Evolutionary conservation across 1,284 basidiomycete species (phyloP).

Genomic region (Pseudozyma flocculosa): DNA sequence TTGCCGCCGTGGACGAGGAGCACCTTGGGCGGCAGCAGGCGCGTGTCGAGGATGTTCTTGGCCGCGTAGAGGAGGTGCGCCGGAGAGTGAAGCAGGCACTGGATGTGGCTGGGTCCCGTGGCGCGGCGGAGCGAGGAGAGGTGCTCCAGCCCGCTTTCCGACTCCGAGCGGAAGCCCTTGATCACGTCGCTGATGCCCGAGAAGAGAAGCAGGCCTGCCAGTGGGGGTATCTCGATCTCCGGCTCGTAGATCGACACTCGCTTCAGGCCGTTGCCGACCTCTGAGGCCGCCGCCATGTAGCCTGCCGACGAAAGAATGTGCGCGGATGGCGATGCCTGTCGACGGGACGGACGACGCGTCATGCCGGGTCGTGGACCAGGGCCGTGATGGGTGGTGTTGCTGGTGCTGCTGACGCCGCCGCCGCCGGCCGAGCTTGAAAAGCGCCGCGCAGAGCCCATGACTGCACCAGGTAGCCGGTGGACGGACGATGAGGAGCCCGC

Average conservation of each 20-base stretch:
- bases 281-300: slow-evolving; percentile 33
- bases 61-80: slow-evolving; percentile 59
- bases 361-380: not conserved
- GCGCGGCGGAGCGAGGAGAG: slow-evolving; percentile 57
- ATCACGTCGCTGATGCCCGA: slow-evolving; percentile 59
- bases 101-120: slow-evolving; percentile 57
- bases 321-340: not conserved
- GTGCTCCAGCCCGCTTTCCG: slow-evolving; percentile 58
- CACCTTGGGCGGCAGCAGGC: slow-evolving; percentile 56
- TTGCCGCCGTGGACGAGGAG: slow-evolving; percentile 59
- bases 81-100: slow-evolving; percentile 59
- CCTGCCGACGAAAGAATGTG: slow-evolving; percentile 14
- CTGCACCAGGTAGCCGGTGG: slow-evolving; percentile 17
- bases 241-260: slow-evolving; percentile 58
- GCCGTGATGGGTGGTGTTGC: not conserved
- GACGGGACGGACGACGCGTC: not conserved
- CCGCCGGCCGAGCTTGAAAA: slow-evolving; percentile 3
- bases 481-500: slow-evolving; percentile 4
- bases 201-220: slow-evolving; percentile 59
- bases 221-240: slow-evolving; percentile 53
- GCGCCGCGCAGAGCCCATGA: slow-evolving; percentile 22
- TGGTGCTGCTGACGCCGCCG: not conserved
- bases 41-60: slow-evolving; percentile 57
- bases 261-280: slow-evolving; percentile 49
- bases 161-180: slow-evolving; percentile 57